Conservation (phyloP, 805 yeast species). For the Candida krabiensis region DNA sequence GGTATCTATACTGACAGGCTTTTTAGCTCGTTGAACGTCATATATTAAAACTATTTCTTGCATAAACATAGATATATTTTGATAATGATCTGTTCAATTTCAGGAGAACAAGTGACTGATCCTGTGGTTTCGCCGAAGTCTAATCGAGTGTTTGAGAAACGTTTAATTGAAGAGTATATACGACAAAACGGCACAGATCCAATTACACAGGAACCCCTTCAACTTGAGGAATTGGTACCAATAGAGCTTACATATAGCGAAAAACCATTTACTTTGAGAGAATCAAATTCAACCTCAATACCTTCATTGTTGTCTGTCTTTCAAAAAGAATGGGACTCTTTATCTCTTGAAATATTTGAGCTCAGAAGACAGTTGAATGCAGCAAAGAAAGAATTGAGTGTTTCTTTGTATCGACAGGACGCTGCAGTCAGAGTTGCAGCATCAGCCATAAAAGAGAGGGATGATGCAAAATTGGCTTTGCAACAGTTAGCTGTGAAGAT, state of each 20-base stretch:
- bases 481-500: slow-evolving; percentile 50
- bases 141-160: slow-evolving; percentile 67
- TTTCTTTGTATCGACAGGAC: slow-evolving; percentile 81
- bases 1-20: too few relatives aligned
- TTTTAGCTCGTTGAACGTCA: too few relatives aligned
- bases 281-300: slow-evolving; percentile 55
- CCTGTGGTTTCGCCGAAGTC: slow-evolving; percentile 80
- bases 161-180: slow-evolving; percentile 60
- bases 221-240: slow-evolving; percentile 56
- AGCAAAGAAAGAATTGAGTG: slow-evolving; percentile 70
- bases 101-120: slow-evolving; percentile 66
- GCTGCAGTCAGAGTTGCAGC: slow-evolving; percentile 90
- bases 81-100: slow-evolving; percentile 36
- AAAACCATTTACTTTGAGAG: slow-evolving; percentile 21
- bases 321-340: slow-evolving; percentile 89
- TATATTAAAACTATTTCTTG: too few relatives aligned
- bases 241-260: slow-evolving; percentile 20
- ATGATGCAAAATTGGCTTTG: slow-evolving; percentile 67
- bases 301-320: slow-evolving; percentile 75
- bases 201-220: slow-evolving; percentile 60
- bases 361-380: slow-evolving; percentile 68
- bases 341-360: slow-evolving; percentile 76
- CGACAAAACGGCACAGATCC: slow-evolving; percentile 75
- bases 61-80: neutral
- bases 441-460: slow-evolving; percentile 69